Base-by-base conservation (phyloP, 2,329 filamentous ascomycete species). In the Colletotrichum gloeosporioides region DNA sequence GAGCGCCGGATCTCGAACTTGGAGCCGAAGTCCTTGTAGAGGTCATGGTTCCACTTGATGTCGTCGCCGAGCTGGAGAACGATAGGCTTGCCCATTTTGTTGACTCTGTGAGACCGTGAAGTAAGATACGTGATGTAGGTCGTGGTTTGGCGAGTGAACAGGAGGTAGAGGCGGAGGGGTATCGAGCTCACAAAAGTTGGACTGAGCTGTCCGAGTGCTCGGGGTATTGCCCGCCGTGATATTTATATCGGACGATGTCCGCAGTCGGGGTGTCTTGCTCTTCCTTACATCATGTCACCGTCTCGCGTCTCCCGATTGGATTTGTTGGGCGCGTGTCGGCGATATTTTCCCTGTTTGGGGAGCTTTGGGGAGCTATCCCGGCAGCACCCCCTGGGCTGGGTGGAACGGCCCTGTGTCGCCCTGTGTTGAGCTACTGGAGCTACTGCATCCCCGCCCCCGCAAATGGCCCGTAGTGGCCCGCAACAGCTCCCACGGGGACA, bases 21-120 rank as follows among this genome's bases (percentile, higher is more conserved):
- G 29, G 73, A 76, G 10, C 57, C 59, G 59, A 76, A 76, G 16
- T 76, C 73, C 59, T 76, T 73, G 73, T 76, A 65, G 59, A 76
- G 73, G 22, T 76, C 73, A 69, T 73, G 73, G 59, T 76, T 76
- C 73, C 73, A 76, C 8, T 73, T 73, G 73, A 76, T 69, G 59
- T 76, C 73, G 70, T 76, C 73, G 59, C 73, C 73, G 70, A 76
- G 73, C 70, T 76, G 73, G 25, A 76, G 64, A 32, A 76, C 73
- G 29, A 76, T 73, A 59, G 73, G 73, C 64, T 73, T 76, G 70
- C 64, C 73, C 73, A 76, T 76, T 25, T 34, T 73, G 64, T 6
- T 32, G 31, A 32, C 13, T 25, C 18, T 44, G n/a, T 4, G 34
- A 18, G 4, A 16, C 8, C 31, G 25, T 18, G 7, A 32, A 15